Conservation (phyloP, 306 rosid genomes). For the Cicer chorassanicum region DNA sequence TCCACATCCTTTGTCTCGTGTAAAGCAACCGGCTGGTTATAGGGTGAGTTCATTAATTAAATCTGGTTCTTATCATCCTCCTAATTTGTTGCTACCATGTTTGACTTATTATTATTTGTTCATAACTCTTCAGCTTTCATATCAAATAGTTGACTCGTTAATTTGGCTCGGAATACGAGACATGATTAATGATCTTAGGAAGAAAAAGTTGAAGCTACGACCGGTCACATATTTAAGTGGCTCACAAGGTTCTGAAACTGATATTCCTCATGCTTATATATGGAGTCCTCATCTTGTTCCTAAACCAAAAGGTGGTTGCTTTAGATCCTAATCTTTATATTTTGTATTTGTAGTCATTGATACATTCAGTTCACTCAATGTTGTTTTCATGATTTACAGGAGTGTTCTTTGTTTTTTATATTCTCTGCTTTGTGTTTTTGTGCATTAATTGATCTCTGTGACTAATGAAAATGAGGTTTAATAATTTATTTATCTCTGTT, state of each 20-base stretch:
- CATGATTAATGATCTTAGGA: conserved; percentile 94
- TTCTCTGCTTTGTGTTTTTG: conserved; percentile 18
- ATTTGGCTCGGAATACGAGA: conserved; percentile 99
- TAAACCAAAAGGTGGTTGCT: conserved; percentile 86
- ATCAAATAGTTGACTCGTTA: conserved; percentile 96
- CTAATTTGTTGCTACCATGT: conserved; percentile 26
- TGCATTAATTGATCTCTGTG: conserved; percentile 23
- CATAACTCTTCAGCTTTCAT: conserved; percentile 71
- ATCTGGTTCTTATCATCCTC: conserved; percentile 28
- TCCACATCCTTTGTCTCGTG: conserved; percentile 98
- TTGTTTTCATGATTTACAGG: conserved; percentile 8
- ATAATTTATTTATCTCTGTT: conserved; percentile 13
- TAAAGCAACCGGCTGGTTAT: conserved; percentile 93
- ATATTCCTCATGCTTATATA: conserved; percentile 94
- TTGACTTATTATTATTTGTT: conserved; percentile 38
- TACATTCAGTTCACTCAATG: conserved; percentile 13
- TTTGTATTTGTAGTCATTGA: conserved; percentile 30
- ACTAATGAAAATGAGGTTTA: conserved; percentile 12
- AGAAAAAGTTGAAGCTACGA: conserved; percentile 86
- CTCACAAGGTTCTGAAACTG: conserved; percentile 88
- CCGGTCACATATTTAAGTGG: conserved; percentile 99
- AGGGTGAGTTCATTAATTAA: conserved; percentile 62
- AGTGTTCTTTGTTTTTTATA: conserved; percentile 14
- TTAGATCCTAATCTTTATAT: conserved; percentile 36
- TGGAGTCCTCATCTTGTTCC: conserved; percentile 99